Evolutionary conservation across 1,284 basidiomycete species (phyloP).

Genomic region (Cystobasidium pallidum): DNA sequence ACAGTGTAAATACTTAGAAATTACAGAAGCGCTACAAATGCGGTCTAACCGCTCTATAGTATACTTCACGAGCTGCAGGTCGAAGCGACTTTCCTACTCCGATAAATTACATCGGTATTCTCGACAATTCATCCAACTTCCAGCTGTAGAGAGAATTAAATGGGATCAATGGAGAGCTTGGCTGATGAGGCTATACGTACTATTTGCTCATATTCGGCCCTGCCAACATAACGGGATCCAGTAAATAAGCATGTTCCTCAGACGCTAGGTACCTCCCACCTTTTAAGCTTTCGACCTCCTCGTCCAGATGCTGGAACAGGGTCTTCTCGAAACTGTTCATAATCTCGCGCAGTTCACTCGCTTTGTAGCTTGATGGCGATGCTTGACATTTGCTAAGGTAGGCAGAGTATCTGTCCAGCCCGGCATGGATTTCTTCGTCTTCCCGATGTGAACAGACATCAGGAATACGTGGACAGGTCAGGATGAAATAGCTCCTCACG

Average conservation of each 20-base stretch:
- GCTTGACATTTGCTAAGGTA: constrained; percentile 27
- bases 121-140: constrained; percentile 23
- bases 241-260: background rate
- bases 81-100: too few species aligned
- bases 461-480: background rate
- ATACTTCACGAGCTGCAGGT: background rate
- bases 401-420: constrained; percentile 37
- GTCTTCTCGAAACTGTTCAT: constrained; percentile 39
- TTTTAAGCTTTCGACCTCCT: constrained; percentile 40
- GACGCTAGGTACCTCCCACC: background rate
- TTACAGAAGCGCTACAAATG: too few species aligned
- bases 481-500: background rate
- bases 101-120: constrained; percentile 31
- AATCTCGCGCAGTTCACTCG: constrained; percentile 23
- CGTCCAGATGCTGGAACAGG: constrained; percentile 42
- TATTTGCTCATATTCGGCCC: constrained; percentile 38
- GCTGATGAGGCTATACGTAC: background rate
- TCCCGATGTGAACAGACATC: background rate
- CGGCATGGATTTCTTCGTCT: constrained; percentile 38
- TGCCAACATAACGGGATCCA: background rate
- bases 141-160: background rate
- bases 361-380: constrained; percentile 20
- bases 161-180: too few species aligned
- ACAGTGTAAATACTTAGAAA: too few species aligned
- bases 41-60: too few species aligned